A percentile compares a stretch with the other conserved stretches of the same genome.
Conservation (phyloP, 768 basidiomycete genomes). For the Lactarius akahatsu region DNA sequence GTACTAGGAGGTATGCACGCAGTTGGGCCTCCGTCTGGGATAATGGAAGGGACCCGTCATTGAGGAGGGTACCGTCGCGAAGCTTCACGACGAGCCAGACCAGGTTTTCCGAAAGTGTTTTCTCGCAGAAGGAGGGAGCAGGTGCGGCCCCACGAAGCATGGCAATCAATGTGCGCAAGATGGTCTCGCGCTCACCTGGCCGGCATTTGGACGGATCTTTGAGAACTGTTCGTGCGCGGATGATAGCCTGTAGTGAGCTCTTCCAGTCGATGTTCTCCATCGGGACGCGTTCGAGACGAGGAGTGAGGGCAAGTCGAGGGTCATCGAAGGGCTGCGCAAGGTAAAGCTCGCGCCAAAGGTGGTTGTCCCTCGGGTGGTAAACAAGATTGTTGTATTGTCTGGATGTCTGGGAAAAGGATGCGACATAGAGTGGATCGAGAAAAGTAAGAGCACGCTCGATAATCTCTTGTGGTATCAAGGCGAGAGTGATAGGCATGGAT, state of each 20-base stretch:
- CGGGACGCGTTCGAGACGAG: slow-evolving; percentile 33
- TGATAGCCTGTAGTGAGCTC: slow-evolving; percentile 50
- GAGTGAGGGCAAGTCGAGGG: slow-evolving; percentile 49
- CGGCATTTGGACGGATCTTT: slow-evolving; percentile 37
- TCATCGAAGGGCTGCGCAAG: slow-evolving; percentile 65
- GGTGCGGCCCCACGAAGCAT: slow-evolving; percentile 47
- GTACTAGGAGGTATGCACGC: slow-evolving; percentile 52
- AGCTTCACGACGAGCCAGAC: slow-evolving; percentile 50
- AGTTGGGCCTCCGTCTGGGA: slow-evolving; percentile 45
- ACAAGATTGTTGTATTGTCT: slow-evolving; percentile 43
- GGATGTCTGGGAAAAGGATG: slow-evolving; percentile 53
- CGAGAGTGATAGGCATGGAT: slow-evolving; percentile 6
- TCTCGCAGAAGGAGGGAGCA: slow-evolving; percentile 31
- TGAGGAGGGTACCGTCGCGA: slow-evolving; percentile 46
- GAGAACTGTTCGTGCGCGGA: slow-evolving; percentile 54
- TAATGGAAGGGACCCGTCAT: slow-evolving; percentile 28
- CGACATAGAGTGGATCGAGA: slow-evolving; percentile 63
- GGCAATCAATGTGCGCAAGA: slow-evolving; percentile 52
- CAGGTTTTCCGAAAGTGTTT: slow-evolving; percentile 49
- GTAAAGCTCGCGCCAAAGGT: slow-evolving; percentile 67
- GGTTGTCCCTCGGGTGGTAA: slow-evolving; percentile 45
- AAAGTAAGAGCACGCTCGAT: slow-evolving; percentile 54
- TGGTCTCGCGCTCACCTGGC: slow-evolving; percentile 43
- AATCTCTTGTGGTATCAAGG: slow-evolving; percentile 53
- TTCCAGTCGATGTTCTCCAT: slow-evolving; percentile 45